phyloP scores from a whole-genome alignment of 768 basidiomycete genomes.

The Lentinula sp. region DNA sequence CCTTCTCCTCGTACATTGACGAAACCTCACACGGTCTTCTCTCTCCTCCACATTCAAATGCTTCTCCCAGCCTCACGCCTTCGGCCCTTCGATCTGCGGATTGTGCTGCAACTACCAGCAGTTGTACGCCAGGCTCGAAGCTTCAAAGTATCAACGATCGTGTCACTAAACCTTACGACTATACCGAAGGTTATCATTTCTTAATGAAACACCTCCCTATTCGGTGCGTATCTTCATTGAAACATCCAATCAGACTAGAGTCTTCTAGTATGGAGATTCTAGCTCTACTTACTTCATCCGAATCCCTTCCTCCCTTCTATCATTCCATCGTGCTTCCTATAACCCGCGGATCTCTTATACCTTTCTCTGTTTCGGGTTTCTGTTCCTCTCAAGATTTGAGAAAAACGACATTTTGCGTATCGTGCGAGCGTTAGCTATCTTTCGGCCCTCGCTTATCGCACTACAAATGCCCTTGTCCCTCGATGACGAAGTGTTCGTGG shows the following conservation, averaged over 20 bases:
- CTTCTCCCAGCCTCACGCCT: constrained; percentile 32
- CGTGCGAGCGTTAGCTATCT: constrained; percentile 90
- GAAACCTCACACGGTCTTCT: constrained; percentile 22
- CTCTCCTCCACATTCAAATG: constrained; percentile 32
- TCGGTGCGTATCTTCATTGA: constrained; percentile 53
- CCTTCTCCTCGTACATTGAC: constrained; percentile 24
- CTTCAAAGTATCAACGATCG: constrained; percentile 58
- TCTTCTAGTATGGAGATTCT: constrained; percentile 32
- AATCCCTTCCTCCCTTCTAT: constrained; percentile 12
- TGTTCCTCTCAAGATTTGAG: constrained; percentile 63
- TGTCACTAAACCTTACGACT: constrained; percentile 81
- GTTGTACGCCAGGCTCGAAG: constrained; percentile 24
- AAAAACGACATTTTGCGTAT: constrained; percentile 94
- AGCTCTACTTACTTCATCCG: constrained; percentile 28
- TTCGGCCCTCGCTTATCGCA: constrained; percentile 94
- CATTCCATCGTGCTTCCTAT: constrained; percentile 8
- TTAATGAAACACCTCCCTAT: constrained; percentile 89
- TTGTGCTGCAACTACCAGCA: constrained; percentile 4
- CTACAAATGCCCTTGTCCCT: constrained; percentile 96
- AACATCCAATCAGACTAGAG: constrained; percentile 30
- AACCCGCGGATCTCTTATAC: constrained; percentile 5
- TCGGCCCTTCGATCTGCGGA: constrained; percentile 33
- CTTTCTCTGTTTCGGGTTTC: constrained; percentile 11
- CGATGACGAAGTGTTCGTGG: constrained; percentile 95
- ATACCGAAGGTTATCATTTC: constrained; percentile 95